These are phyloP conservation scores for Mortierella sp. DNA, from an alignment of 371 early-diverging fungal genomes.

Conservation along the genomic window DNA sequence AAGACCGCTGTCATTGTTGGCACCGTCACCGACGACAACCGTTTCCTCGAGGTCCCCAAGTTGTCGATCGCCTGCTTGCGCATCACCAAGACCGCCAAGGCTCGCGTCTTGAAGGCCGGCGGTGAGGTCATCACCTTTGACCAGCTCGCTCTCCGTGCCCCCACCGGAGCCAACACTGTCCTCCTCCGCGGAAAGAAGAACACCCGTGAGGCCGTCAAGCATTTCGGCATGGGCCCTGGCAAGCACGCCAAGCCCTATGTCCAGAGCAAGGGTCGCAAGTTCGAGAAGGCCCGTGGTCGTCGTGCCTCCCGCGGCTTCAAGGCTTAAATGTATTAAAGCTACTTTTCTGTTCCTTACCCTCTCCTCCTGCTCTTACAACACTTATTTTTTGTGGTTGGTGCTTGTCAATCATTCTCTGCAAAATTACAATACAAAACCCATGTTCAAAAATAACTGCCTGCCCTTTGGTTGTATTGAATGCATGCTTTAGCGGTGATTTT, in stretches of 20 bases:
- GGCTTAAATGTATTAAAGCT: constrained; percentile 62
- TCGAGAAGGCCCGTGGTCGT: constrained; percentile 99
- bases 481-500: neutral
- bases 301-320: constrained; percentile 97
- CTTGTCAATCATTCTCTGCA: constrained; percentile 39
- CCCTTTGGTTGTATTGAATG: neutral
- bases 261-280: constrained; percentile 99
- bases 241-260: constrained; percentile 94
- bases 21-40: constrained; percentile 96
- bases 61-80: constrained; percentile 95
- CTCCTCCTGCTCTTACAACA: too few relatives aligned
- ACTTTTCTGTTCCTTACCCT: too few relatives aligned
- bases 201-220: constrained; percentile 96
- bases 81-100: constrained; percentile 96
- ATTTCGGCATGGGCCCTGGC: constrained; percentile 92
- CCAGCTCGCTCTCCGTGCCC: constrained; percentile 98
- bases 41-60: constrained; percentile 95
- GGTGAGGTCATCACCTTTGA: constrained; percentile 98
- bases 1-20: constrained; percentile 96
- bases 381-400: too few relatives aligned
- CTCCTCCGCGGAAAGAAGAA: constrained; percentile 94
- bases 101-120: constrained; percentile 97
- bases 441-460: constrained; percentile 31
- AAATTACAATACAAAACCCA: constrained; percentile 4
- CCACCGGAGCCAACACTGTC: constrained; percentile 96